Evolutionary conservation across 805 yeast species (phyloP).

Genomic region (Teunomyces pallodes): DNA sequence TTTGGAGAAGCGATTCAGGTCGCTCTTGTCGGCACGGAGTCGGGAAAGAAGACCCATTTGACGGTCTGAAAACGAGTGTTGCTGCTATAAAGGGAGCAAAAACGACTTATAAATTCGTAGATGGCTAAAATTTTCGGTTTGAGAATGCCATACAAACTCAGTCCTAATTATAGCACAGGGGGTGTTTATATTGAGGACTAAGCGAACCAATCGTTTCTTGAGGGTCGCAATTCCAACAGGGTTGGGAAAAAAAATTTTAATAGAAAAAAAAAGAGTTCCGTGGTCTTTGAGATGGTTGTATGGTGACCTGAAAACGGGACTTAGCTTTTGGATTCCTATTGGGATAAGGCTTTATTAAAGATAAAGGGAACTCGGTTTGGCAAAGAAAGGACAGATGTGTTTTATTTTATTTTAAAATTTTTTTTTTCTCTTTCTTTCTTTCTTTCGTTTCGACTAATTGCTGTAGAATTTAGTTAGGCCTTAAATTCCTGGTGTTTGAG

Average conservation of each 20-base stretch:
- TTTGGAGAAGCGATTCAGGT: constrained; percentile 2
- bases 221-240: too few species aligned
- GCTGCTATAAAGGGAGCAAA: neutral
- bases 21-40: constrained; percentile 12
- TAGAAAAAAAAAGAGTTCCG: too few species aligned
- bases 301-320: too few species aligned
- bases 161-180: neutral
- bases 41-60: constrained; percentile 23
- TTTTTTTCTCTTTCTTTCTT: neutral
- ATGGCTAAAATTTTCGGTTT: neutral
- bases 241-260: too few species aligned
- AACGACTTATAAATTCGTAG: neutral
- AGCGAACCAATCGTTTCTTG: neutral
- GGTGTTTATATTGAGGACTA: neutral
- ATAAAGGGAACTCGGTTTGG: neutral
- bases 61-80: neutral
- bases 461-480: neutral
- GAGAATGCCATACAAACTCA: neutral
- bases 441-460: neutral
- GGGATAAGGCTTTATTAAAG: neutral
- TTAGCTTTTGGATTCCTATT: too few species aligned
- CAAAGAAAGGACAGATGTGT: neutral
- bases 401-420: neutral
- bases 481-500: too few species aligned
- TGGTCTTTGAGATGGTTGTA: too few species aligned